Conservation (phyloP, 495 filamentous ascomycete genomes). For the Glarea lozoyensis region DNA sequence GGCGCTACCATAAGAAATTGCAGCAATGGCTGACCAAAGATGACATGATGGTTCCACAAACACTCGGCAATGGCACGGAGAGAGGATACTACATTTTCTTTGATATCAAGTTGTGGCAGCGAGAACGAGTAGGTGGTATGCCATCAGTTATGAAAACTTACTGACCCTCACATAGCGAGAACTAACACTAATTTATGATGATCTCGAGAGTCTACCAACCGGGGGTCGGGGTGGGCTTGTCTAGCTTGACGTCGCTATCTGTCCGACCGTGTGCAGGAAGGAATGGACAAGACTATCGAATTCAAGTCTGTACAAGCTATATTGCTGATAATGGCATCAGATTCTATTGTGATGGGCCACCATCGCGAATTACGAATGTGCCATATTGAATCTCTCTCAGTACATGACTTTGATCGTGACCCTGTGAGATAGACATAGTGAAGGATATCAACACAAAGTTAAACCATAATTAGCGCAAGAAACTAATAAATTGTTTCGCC, state of each 20-base stretch:
- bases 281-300: too few species aligned
- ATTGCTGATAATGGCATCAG: too few species aligned
- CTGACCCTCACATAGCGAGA: conserved; percentile 48
- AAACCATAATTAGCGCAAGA: too few species aligned
- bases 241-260: background rate
- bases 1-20: conserved; percentile 86
- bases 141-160: conserved; percentile 6
- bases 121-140: conserved; percentile 58
- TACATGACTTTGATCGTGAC: too few species aligned
- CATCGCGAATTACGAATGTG: too few species aligned
- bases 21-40: conserved; percentile 90
- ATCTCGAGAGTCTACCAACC: conserved; percentile 44
- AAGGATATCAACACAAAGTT: too few species aligned
- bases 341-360: too few species aligned
- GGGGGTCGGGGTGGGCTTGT: background rate
- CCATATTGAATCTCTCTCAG: too few species aligned
- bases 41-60: conserved; percentile 59
- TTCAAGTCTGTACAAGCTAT: too few species aligned
- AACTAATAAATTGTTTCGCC: too few species aligned
- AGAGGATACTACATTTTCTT: conserved; percentile 85
- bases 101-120: conserved; percentile 75
- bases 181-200: conserved; percentile 69
- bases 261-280: too few species aligned
- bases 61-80: conserved; percentile 59
- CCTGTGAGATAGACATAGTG: too few species aligned